Base-by-base conservation (phyloP, 148 eudicot species). In the Rhododendron henanense region DNA sequence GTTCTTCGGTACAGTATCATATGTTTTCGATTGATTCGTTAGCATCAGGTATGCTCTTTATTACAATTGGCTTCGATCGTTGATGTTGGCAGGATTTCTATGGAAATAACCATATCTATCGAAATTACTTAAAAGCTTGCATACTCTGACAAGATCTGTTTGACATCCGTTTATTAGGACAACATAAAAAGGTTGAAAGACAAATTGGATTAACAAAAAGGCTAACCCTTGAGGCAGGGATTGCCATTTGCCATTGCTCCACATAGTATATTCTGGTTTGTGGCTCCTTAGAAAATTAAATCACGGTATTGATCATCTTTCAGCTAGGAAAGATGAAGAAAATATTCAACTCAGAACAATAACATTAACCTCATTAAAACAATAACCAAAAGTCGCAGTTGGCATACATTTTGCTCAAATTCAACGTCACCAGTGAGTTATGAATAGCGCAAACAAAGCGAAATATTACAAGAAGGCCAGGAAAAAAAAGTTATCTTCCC, bases 371-470 rank as follows among this genome's bases (percentile, higher is more conserved):
- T 35, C 45, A 2, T 33, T 47, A 39, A 76, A 1, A 41, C 79
- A 41, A 75, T 19, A 76, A 76, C 28, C 79, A 76, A 6, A 41
- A 37, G 28, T 41, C 48, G 9, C 45, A 0, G 47, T 41, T 41
- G 51, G 79, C 50, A 76, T 41, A 76, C 78, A 76, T 41, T 37
- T 76, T 76, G 79, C 79, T 76, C 47, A 41, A 37, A 9, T 76
- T 39, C 25, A 41, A 76, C 8, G 25, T 41, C 25, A 76, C 23
- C 50, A 39, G 50, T 7, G 79, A 76, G 50, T 76, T 76, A 76
- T 41, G 11, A 37, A 18, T 76, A 19, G 48, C 4, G 6, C 81
- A 78, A 78, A 44, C 5, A 78, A 44, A 44, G 16, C 5, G 9
- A 19, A 76, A 16, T 76, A 75, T 35, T 41, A 76, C 79, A 25